Conservation (phyloP, 768 basidiomycete species). For the Lactarius pseudohatsudake region DNA sequence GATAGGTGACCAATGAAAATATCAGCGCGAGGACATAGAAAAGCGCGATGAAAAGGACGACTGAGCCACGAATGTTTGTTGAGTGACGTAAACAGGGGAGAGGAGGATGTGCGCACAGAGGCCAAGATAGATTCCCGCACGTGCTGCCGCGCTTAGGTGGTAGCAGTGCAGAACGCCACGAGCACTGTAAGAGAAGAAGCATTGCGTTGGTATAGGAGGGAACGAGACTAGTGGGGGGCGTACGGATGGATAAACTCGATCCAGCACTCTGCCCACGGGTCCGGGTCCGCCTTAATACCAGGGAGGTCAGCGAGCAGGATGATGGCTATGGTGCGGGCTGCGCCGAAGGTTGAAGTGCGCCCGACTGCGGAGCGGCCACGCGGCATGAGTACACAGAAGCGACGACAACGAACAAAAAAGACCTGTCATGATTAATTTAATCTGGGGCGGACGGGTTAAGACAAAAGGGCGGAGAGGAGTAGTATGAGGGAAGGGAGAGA, state of each 20-base stretch:
- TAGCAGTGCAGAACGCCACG: not conserved
- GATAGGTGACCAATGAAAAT: not conserved
- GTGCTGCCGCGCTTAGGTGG: conserved; percentile 4
- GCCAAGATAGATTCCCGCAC: not conserved
- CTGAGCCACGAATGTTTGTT: not conserved
- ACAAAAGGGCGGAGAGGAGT: not conserved
- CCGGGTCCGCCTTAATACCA: not conserved
- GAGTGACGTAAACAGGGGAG: not conserved
- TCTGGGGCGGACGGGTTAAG: too few relatives aligned
- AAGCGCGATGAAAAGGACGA: not conserved
- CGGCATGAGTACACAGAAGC: not conserved
- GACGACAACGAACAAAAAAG: not conserved
- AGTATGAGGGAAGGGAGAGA: not conserved
- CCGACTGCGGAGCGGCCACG: not conserved
- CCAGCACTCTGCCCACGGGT: conserved; percentile 8
- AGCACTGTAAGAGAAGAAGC: not conserved
- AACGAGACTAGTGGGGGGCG: not conserved
- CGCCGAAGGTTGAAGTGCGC: not conserved
- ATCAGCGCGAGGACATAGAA: not conserved
- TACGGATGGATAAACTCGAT: not conserved
- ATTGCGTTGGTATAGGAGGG: not conserved
- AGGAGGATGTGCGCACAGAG: conserved; percentile 1
- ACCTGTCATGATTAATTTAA: not conserved
- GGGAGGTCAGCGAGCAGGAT: not conserved
- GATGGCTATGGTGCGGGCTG: not conserved